Percentiles rank a stretch among this genome's conserved stretches.
Conservation (phyloP, 257 asterid species). For the Solanum piurae region DNA sequence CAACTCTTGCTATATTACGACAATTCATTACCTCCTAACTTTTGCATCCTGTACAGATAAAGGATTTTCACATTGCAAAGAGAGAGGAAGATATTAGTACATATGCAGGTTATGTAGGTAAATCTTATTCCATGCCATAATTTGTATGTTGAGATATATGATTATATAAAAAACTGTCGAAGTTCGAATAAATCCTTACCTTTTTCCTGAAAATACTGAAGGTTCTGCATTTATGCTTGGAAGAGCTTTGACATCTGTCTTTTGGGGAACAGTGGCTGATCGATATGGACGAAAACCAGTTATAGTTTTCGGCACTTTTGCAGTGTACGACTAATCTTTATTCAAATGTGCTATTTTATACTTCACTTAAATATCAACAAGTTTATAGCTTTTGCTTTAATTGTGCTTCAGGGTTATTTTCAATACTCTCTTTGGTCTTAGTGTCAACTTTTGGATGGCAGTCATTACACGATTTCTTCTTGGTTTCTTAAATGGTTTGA, state of each 20-base stretch:
- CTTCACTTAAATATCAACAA: background rate
- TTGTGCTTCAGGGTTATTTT: conserved; percentile 49
- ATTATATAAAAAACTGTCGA: background rate
- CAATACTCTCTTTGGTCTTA: conserved; percentile 80
- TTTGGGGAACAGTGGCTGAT: conserved; percentile 62
- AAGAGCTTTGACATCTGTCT: conserved; percentile 51
- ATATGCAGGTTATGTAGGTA: conserved; percentile 65
- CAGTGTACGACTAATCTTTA: conserved; percentile 28
- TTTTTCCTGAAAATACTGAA: conserved; percentile 3
- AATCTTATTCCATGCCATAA: background rate
- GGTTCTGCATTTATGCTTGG: conserved; percentile 59
- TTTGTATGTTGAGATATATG: background rate
- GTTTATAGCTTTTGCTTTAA: background rate
- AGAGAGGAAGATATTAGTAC: conserved; percentile 62
- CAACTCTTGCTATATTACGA: background rate
- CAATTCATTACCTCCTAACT: background rate
- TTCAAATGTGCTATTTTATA: conserved; percentile 8
- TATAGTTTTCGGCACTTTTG: conserved; percentile 47
- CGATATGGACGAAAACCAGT: conserved; percentile 74
- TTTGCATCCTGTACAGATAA: conserved; percentile 18
- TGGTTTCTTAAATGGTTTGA: conserved; percentile 62
- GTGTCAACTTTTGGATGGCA: conserved; percentile 78
- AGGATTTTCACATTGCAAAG: conserved; percentile 45
- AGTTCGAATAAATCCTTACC: background rate
- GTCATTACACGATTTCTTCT: conserved; percentile 60